Base-by-base conservation (phyloP, 768 basidiomycete species). In the Suillus subluteus region DNA sequence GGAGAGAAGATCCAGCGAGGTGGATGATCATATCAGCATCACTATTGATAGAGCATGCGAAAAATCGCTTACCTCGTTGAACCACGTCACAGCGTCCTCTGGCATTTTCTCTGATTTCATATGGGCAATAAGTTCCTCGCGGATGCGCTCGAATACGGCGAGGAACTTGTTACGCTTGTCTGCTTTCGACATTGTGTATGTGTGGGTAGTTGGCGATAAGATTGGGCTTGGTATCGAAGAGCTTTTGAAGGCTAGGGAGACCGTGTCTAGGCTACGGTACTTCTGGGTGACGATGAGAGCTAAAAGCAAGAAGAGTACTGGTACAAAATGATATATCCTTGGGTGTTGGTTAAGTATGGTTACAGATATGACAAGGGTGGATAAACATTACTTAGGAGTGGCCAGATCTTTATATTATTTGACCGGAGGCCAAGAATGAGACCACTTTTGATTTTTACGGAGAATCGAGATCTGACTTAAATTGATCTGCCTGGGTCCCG, bases 71-170 rank as follows among this genome's bases (percentile, higher is more conserved):
- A 97, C 96, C 68, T 85, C 85, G 70, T 84, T 83, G 78, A 88
- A 98, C 95, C 95, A 99, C 56, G 91, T 87, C 40, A 91, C 78
- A 1, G 92, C 95, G 63, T 96, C 95, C 44, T 82, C 68, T 4
- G 97, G 95, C 88, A 99, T 94, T 5, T 87, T 87, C 73, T 94
- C 85, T 15, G 79, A 79, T 62, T 83, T 82, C 71, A 94, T 82
- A 73, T 91, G 85, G 4, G 79, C 85, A 66, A 96, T 76, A 18
- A 98, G 84, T 79, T 97, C 95, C 65, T 91, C 86, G 23, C 89
- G 86, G 69, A 98, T 86, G 68, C 81, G 78, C 15, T 82, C 82
- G 79, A 89, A 99, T 6, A 91, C 91, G 38, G 74, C 82, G 72
- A 91, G 85, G 79, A 99, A 99, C 63, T 84, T 85, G 7, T 78